phyloP scores from a whole-genome alignment of 148 eudicot genomes.

The Spergularia bocconei region DNA sequence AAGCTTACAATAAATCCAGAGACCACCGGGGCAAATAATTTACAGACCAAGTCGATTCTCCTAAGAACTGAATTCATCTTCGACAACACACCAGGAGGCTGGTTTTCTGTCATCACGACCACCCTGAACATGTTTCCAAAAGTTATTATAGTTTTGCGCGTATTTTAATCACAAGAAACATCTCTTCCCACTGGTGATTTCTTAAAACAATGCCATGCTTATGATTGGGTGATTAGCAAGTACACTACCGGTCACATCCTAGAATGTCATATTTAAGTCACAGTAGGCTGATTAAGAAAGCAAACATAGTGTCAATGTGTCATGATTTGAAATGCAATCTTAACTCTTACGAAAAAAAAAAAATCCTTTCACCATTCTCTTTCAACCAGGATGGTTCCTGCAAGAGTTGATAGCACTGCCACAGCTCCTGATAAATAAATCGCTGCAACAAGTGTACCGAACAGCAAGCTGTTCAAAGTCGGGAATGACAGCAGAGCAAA shows the following conservation, averaged over 20 bases:
- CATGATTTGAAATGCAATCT: slow-evolving; percentile 13
- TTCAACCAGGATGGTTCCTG: slow-evolving; percentile 92
- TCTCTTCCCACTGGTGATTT: too few species aligned
- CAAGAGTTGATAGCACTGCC: slow-evolving; percentile 87
- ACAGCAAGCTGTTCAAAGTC: slow-evolving; percentile 39
- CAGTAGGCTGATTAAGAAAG: too few species aligned
- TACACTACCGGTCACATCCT: too few species aligned
- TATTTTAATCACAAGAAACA: too few species aligned
- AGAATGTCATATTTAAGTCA: too few species aligned
- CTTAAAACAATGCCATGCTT: too few species aligned
- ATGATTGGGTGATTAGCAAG: too few species aligned
- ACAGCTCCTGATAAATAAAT: slow-evolving; percentile 76
- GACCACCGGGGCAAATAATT: slow-evolving; percentile 79
- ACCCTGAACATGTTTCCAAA: slow-evolving; percentile 48
- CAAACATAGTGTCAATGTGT: background rate
- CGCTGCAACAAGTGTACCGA: slow-evolving; percentile 46
- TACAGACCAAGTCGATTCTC: slow-evolving; percentile 78
- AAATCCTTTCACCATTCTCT: slow-evolving; percentile 72
- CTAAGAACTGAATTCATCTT: slow-evolving; percentile 72
- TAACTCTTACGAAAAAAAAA: background rate
- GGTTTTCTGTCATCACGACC: slow-evolving; percentile 79
- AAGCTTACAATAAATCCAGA: slow-evolving; percentile 83
- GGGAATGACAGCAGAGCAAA: slow-evolving; percentile 44
- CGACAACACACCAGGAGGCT: slow-evolving; percentile 52
- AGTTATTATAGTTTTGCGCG: background rate